Evolutionary conservation across 495 filamentous ascomycete genomes (phyloP), one percentile per base, ranked within the genome.

Genomic region (Cenococcum geophilum): DNA sequence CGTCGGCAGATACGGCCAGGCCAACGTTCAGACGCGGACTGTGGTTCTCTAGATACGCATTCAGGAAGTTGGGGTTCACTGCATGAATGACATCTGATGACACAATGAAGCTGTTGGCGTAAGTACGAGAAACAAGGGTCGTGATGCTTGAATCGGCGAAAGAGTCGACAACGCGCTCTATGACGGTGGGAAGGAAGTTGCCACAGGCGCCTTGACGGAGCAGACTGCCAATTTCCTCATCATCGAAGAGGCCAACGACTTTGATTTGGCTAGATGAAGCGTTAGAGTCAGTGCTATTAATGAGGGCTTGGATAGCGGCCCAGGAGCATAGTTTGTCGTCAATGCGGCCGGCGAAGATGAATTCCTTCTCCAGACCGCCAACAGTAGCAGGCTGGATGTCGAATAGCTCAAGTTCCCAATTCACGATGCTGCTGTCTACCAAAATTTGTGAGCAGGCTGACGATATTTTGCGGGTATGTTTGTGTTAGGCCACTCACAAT

Each of bases 241-340:
- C 89, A 70, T 98, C 93, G 71, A 97, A 97, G 70, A 95, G 86
- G 23, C 85, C 89, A 34, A 93, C 89, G 59, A 96, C 76, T 76
- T 91, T 91, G 69, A 98, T 85, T 42, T 83, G 79, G 55, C 65
- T 55, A 22, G 59, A 35, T 21, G 34, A n/a, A 0, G 63, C 45
- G 22, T 23, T 50, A 20, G 76, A 71, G 50, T 84, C 79, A 12
- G 81, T 74, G 40, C 86, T 85, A 63, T 83, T 82, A 18, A 97
- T 77, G 0, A 98, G 84, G 4, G 84, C 93, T 75, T 95, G 85
- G 57, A 96, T 85, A 16, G 93, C 93, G 14, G 91, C 83, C 81
- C 86, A 98, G 53, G 88, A 92, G 80, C 93, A 97, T 56, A 98
- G 85, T 75, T 96, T 97, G 73, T 98, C 93, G 72, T 98, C 93